Conservation (phyloP, 805 yeast species). For the Spathaspora passalidarum region DNA sequence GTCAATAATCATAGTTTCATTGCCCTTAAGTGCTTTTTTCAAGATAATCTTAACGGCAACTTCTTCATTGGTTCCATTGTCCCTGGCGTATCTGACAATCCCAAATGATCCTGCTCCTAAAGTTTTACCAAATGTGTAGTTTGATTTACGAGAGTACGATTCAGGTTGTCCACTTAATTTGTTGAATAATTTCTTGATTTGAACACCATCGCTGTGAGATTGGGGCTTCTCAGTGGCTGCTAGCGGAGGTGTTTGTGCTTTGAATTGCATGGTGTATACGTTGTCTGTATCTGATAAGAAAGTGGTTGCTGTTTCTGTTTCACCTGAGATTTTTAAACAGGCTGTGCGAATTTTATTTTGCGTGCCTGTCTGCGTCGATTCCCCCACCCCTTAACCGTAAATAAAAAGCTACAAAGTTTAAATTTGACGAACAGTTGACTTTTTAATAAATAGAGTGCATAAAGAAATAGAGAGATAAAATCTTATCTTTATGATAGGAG, state of each 20-base stretch:
- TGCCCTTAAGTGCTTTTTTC: slow-evolving; percentile 79
- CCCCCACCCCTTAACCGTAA: too few relatives aligned
- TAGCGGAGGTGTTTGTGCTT: neutral
- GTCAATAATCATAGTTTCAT: slow-evolving; percentile 72
- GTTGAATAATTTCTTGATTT: slow-evolving; percentile 40
- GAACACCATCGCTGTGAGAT: slow-evolving; percentile 5
- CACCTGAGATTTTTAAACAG: too few relatives aligned
- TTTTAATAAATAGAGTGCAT: too few relatives aligned
- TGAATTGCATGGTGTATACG: neutral
- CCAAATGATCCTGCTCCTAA: slow-evolving; percentile 97
- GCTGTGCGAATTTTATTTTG: too few relatives aligned
- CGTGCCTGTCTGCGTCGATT: too few relatives aligned
- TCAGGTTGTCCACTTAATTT: slow-evolving; percentile 72
- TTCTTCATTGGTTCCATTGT: slow-evolving; percentile 49
- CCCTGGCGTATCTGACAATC: slow-evolving; percentile 76
- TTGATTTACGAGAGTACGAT: slow-evolving; percentile 60
- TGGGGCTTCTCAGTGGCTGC: neutral
- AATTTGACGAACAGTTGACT: too few relatives aligned
- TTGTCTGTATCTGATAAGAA: neutral
- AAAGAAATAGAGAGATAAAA: too few relatives aligned
- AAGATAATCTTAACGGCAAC: slow-evolving; percentile 89
- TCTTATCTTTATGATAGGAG: too few relatives aligned
- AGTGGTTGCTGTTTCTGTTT: too few relatives aligned
- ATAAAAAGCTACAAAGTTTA: too few relatives aligned
- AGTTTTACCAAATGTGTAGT: slow-evolving; percentile 76